Conservation (phyloP, 2,329 filamentous ascomycete species). For the Blastomyces parvus region DNA sequence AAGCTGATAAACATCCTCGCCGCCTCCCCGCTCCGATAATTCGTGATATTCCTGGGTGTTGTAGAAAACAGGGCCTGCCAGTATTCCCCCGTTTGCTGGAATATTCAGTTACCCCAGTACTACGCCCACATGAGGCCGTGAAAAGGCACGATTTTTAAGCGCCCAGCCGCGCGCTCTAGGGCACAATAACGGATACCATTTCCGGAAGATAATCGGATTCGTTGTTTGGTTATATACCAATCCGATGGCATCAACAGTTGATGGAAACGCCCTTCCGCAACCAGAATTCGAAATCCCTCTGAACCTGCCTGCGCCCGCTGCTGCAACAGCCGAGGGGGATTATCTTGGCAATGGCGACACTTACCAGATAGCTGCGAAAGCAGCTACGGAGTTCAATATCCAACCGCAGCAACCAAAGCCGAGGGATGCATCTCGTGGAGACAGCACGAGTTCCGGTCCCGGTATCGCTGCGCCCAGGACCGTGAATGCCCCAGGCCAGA, state of each 20-base stretch:
- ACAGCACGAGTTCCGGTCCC: slow-evolving; percentile 1
- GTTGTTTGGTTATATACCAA: slow-evolving; percentile 8
- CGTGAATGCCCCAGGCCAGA: slow-evolving; percentile 12
- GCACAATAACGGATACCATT: slow-evolving; percentile 6
- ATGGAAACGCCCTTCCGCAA: slow-evolving; percentile 17
- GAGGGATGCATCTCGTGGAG: slow-evolving; percentile 8
- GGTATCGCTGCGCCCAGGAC: neutral
- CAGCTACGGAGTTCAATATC: slow-evolving; percentile 9
- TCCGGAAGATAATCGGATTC: neutral
- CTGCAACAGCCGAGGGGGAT: slow-evolving; percentile 11
- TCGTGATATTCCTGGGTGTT: neutral
- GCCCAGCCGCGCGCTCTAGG: slow-evolving; percentile 13
- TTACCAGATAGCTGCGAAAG: slow-evolving; percentile 11
- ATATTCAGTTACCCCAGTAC: neutral
- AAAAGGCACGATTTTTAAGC: slow-evolving; percentile 9
- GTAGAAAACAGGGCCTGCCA: neutral
- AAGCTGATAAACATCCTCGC: neutral
- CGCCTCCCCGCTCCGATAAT: neutral
- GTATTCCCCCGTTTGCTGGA: neutral
- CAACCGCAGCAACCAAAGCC: slow-evolving; percentile 6
- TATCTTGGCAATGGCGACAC: slow-evolving; percentile 11
- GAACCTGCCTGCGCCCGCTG: slow-evolving; percentile 12
- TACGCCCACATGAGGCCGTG: slow-evolving; percentile 12
- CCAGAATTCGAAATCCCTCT: slow-evolving; percentile 19
- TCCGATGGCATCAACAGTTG: slow-evolving; percentile 19